Base-by-base conservation (phyloP, 352 stramenopile species). In the Phytopythium sindhum region DNA sequence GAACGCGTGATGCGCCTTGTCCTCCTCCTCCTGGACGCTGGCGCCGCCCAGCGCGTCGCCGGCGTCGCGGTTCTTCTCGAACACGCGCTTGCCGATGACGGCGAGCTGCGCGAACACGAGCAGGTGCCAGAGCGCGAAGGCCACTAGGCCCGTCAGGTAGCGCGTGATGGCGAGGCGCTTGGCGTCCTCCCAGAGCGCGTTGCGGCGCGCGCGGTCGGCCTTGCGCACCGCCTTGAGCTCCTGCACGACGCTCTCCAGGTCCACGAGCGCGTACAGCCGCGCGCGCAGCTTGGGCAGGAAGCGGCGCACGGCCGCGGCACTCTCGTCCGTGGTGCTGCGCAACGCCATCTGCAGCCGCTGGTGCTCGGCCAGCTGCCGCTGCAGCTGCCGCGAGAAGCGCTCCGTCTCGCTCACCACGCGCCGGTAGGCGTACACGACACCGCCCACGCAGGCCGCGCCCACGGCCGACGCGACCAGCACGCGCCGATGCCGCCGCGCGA, bases 81-180 rank as follows among this genome's bases (percentile, higher is more conserved):
- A 92, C 41, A 89, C 77, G 52, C 82, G 70, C 68, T 91, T 90
- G 29, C 82, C 85, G 53, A 93, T 88, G 64, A 91, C 81, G 35
- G 80, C 76, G 24, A 93, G 70, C 57, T 93, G 85, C 47, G 83
- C 78, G 56, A 92, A 93, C 44, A 93, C 83, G 21, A 93, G 80
- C 63, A 93, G 42, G 62, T 93, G 85, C 85, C 82, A 91, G 45
- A 91, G 61, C 47, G 75, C 83, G 52, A 91, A 89, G n/a, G 80
- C 81, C 45, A 91, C 65, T 12, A 93, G 77, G 39, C 75, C 77
- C 60, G 81, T 90, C 42, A 92, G 72, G 68, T 91, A 91, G 19
- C 85, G 82, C 69, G 81, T 90, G 39, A 93, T 60, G 2, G 81
- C 83, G 58, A 88, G 70, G 54, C 75, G 67, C 72, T 93, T 93